phyloP scores from a whole-genome alignment of 2,329 filamentous ascomycete genomes.

The Alternaria metachromatica region DNA sequence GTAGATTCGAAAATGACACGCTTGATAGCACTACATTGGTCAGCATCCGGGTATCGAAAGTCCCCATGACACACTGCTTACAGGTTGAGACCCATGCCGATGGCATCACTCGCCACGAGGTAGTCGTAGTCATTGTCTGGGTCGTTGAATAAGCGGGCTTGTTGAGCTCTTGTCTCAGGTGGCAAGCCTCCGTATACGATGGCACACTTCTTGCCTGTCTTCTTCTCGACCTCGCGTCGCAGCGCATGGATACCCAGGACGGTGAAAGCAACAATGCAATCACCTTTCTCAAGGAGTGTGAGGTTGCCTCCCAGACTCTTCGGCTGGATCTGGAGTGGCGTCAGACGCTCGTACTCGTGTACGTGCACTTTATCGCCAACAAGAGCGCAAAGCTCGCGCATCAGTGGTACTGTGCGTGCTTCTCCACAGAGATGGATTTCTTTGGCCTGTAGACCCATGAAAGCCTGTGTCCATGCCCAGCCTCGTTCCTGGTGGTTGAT shows the following conservation, averaged over 20 bases:
- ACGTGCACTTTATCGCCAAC: constrained; percentile 84
- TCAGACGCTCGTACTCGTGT: constrained; percentile 83
- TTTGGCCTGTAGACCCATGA: constrained; percentile 83
- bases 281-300: constrained; percentile 79
- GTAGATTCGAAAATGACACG: constrained; percentile 85
- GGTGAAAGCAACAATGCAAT: constrained; percentile 88
- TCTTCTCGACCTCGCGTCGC: constrained; percentile 76
- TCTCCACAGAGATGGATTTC: constrained; percentile 96
- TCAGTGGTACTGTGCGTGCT: constrained; percentile 77
- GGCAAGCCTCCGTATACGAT: constrained; percentile 93
- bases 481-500: constrained; percentile 80
- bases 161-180: constrained; percentile 89
- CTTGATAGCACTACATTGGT: constrained; percentile 69
- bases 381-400: constrained; percentile 76
- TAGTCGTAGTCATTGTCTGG: constrained; percentile 95
- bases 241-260: constrained; percentile 80
- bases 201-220: constrained; percentile 80
- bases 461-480: constrained; percentile 92
- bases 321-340: constrained; percentile 72
- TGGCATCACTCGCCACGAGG: constrained; percentile 91
- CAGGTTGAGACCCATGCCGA: constrained; percentile 96
- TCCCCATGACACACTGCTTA: constrained; percentile 53
- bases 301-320: constrained; percentile 70
- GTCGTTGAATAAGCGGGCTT: constrained; percentile 93
- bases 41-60: constrained; percentile 14